Percentiles rank a stretch among this genome's conserved stretches.
Conservation (phyloP, 2,329 filamentous ascomycete genomes). For the Colletotrichum filicis region DNA sequence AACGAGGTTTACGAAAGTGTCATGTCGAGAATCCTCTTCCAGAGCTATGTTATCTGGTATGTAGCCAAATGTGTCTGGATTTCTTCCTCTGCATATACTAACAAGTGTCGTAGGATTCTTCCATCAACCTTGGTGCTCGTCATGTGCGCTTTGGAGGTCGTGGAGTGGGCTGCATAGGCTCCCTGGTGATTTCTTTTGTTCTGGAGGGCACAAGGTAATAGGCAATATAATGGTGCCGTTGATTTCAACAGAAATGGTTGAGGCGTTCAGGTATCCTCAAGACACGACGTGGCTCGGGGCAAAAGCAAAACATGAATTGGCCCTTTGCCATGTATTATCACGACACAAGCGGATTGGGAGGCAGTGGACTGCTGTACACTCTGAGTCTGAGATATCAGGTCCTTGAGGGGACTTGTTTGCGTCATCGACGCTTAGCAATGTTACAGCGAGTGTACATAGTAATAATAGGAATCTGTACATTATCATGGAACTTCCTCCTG, state of each 20-base stretch:
- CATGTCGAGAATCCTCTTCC: slow-evolving; percentile 93
- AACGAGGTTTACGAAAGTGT: slow-evolving; percentile 96
- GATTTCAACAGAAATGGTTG: background rate
- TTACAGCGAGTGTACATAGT: background rate
- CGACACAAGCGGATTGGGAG: background rate
- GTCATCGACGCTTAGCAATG: background rate
- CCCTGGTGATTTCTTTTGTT: slow-evolving; percentile 5
- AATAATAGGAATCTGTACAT: background rate
- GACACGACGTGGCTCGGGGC: background rate
- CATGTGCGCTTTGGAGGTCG: slow-evolving; percentile 89
- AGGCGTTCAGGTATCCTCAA: slow-evolving; percentile 8
- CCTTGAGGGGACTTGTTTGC: background rate
- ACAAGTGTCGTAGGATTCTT: slow-evolving; percentile 74
- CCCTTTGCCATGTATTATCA: slow-evolving; percentile 4
- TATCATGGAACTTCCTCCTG: background rate
- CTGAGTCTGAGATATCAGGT: background rate
- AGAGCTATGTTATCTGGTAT: slow-evolving; percentile 95
- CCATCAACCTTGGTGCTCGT: slow-evolving; percentile 92
- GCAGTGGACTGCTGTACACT: background rate
- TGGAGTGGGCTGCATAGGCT: slow-evolving; percentile 78
- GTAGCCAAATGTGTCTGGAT: slow-evolving; percentile 44
- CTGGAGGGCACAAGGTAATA: background rate
- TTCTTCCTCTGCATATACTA: slow-evolving; percentile 5
- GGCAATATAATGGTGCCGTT: background rate
- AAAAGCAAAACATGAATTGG: background rate